Base-by-base conservation (phyloP, 768 basidiomycete species). In the Clavulina sp. region DNA sequence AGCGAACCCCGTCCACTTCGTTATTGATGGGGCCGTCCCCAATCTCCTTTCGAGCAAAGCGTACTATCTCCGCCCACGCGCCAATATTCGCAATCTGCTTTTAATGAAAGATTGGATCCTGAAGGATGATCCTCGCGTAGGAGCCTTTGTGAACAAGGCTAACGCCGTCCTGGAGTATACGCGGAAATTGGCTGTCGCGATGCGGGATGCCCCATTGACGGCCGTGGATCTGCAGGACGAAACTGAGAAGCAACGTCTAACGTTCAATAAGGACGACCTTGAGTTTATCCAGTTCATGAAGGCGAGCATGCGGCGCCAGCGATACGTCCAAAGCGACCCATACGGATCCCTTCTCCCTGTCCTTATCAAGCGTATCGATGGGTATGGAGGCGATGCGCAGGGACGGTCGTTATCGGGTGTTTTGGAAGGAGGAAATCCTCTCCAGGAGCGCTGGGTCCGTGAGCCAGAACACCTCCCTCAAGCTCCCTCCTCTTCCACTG, bases 331-430 rank as follows among this genome's bases (percentile, higher is more conserved):
- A 61, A 7, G n/a, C 0, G 77, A 86, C 50, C 82, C 82, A 0
- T 86, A 79, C 59, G 60, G 65, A 1, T 60, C 74, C 1, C 66
- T 73, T 0, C 67, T 72, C 26, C 70, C 73, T 16, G 64, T 66
- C 16, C 73, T 93, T 51, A 57, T 88, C 34, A 81, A 80, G 60
- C 62, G 64, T 43, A 59, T 87, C 24, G 66, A 70, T 19, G 60
- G 70, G 2, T 67, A 70, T 24, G 54, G 57, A 31, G 3, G 60
- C 57, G 0, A 57, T 57, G n/a, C n/a, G n/a, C n/a, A n/a, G n/a
- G n/a, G n/a, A n/a, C n/a, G n/a, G n/a, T n/a, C n/a, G n/a, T n/a
- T n/a, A n/a, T n/a, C n/a, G n/a, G n/a, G n/a, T n/a, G n/a, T n/a
- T n/a, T n/a, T n/a, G n/a, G n/a, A n/a, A n/a, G n/a, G n/a, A n/a